Conservation (phyloP, 495 filamentous ascomycete genomes). For the Penicillium simplicissimum region DNA sequence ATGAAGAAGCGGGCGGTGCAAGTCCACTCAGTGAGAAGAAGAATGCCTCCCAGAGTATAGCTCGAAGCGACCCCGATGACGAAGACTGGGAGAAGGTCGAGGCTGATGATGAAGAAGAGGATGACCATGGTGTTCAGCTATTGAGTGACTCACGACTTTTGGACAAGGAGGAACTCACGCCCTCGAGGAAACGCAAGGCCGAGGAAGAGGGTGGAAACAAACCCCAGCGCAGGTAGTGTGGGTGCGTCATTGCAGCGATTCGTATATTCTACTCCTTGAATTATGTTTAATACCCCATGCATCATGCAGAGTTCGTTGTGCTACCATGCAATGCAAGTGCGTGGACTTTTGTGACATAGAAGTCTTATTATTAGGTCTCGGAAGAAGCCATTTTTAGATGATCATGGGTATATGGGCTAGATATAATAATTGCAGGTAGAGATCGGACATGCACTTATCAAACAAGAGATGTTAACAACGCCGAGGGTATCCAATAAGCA, state of each 20-base stretch:
- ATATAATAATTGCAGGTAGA: not conserved
- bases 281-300: slow-evolving; percentile 18
- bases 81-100: slow-evolving; percentile 52
- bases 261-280: not conserved
- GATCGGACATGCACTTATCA: not conserved
- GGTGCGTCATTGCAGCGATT: slow-evolving; percentile 4
- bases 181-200: slow-evolving; percentile 43
- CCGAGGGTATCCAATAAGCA: slow-evolving; percentile 24
- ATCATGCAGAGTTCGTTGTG: slow-evolving; percentile 15
- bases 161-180: slow-evolving; percentile 26
- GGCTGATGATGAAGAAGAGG: slow-evolving; percentile 40
- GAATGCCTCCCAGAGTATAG: not conserved
- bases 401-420: not conserved
- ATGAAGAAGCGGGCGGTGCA: slow-evolving; percentile 9
- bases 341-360: not conserved
- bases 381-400: not conserved
- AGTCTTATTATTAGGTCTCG: not conserved
- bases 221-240: slow-evolving; percentile 16
- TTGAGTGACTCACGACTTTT: slow-evolving; percentile 35
- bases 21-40: slow-evolving; percentile 2
- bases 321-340: not conserved
- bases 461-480: not conserved
- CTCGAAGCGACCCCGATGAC: slow-evolving; percentile 24
- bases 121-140: slow-evolving; percentile 38
- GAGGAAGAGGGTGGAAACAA: slow-evolving; percentile 26